Conservation (phyloP, 2,329 filamentous ascomycete genomes). For the Penicillium sp. region DNA sequence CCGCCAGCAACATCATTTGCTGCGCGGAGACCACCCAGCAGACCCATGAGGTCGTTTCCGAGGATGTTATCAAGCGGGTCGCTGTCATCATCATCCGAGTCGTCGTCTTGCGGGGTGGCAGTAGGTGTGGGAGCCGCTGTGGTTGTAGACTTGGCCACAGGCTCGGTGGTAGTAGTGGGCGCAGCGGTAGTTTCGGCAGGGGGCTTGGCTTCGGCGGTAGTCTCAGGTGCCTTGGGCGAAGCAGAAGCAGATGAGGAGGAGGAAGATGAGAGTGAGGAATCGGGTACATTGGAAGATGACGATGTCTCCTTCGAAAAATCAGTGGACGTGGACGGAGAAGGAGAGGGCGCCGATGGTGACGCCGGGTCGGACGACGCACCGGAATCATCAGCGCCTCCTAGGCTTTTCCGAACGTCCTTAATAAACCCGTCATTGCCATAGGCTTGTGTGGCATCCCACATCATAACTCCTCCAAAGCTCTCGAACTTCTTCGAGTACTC, state of each 20-base stretch:
- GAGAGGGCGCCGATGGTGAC: conserved; percentile 24
- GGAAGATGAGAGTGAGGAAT: conserved; percentile 28
- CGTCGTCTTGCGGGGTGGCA: neutral
- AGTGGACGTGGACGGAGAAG: conserved; percentile 25
- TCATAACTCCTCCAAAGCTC: conserved; percentile 68
- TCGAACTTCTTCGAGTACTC: conserved; percentile 55
- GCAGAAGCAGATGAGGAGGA: conserved; percentile 19
- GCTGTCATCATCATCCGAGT: neutral
- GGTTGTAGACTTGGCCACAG: conserved; percentile 61
- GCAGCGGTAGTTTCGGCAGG: neutral
- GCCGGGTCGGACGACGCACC: conserved; percentile 39
- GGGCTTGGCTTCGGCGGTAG: neutral
- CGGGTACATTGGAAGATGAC: conserved; percentile 26
- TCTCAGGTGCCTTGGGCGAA: conserved; percentile 7
- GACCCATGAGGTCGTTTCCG: conserved; percentile 1
- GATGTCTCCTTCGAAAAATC: conserved; percentile 25
- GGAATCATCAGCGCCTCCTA: conserved; percentile 47
- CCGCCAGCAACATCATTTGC: neutral
- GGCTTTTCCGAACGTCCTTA: conserved; percentile 41
- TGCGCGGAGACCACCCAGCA: conserved; percentile 1
- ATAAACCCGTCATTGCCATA: conserved; percentile 62
- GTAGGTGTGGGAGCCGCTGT: neutral
- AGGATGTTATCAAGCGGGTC: neutral
- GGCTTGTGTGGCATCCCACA: conserved; percentile 67
- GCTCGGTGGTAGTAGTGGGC: neutral